Base-by-base conservation (phyloP, 176 grass and related monocot genomes). In the Oryza brachyantha region DNA sequence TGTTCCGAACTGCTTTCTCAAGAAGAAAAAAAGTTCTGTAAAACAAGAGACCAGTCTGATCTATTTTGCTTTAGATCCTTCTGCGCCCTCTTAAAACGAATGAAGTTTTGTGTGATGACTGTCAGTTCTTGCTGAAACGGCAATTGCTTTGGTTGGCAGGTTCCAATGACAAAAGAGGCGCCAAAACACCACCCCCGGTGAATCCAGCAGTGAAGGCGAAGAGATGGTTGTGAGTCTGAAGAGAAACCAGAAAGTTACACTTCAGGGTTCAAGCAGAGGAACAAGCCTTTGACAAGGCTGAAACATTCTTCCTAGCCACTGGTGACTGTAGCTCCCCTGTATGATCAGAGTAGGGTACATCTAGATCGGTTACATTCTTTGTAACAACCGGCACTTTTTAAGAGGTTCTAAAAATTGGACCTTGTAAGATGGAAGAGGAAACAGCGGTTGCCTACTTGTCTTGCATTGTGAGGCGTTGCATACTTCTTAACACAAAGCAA, bases 151-250 rank as follows among this genome's bases (percentile, higher is more conserved):
- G 38, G 66, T 74, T 77, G 43, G 25, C 77, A 89, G 87, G 69
- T 74, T 79, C 74, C 26, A 88, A 27, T 2, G 69, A 79, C 45
- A 88, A 55, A 88, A 62, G 41, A 88, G 81, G 68, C 13, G 5
- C 70, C 7, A 84, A 80, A 76, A 80, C 86, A 27, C 86, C 86
- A 75, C 76, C 76, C 28, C 76, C 64, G 6, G 28, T 71, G 76
- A 80, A 76, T 61, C 81, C 87, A 48, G 72, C 82, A 60, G 37
- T 50, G 5, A 88, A 84, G 69, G 24, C 40, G 2, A 89, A 89
- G 79, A 75, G 77, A 54, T 85, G 87, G 87, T 28, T 85, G 10
- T 85, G 77, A 88, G 76, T 81, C 43, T 70, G 57, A 70, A 84
- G 34, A 4, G 57, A 42, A 64, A 61, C 50, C 37, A 73, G 16